phyloP scores from a whole-genome alignment of 495 filamentous ascomycete genomes.

The Annulohypoxylon maeteangense region DNA sequence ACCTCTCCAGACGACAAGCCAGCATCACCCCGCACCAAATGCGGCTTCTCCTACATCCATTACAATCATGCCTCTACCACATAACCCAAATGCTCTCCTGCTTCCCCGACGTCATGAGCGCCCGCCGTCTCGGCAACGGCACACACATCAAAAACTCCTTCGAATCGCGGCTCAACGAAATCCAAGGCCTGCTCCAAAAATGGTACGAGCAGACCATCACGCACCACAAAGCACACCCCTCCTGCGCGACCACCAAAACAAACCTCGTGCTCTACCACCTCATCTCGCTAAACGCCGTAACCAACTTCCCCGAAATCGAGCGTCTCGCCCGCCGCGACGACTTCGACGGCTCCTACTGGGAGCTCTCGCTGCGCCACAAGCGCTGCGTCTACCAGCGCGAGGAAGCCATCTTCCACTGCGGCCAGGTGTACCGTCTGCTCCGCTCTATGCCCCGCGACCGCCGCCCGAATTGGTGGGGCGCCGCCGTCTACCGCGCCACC shows the following conservation, averaged over 20 bases:
- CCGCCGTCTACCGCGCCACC: slow-evolving; percentile 63
- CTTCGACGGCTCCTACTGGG: slow-evolving; percentile 59
- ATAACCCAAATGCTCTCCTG: slow-evolving; percentile 60
- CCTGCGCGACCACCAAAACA: slow-evolving; percentile 56
- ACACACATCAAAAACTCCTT: slow-evolving; percentile 63
- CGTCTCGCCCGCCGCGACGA: slow-evolving; percentile 64
- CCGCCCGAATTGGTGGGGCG: slow-evolving; percentile 65
- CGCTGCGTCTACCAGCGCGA: slow-evolving; percentile 65
- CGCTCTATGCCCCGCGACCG: slow-evolving; percentile 55
- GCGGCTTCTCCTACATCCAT: slow-evolving; percentile 62
- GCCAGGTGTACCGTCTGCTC: slow-evolving; percentile 66
- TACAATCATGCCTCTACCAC: slow-evolving; percentile 62
- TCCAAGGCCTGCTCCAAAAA: slow-evolving; percentile 64
- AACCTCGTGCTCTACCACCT: slow-evolving; percentile 73
- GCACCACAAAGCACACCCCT: slow-evolving; percentile 49
- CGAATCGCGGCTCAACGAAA: slow-evolving; percentile 62
- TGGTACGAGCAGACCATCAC: slow-evolving; percentile 65
- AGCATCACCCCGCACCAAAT: slow-evolving; percentile 60
- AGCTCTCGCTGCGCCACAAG: slow-evolving; percentile 58
- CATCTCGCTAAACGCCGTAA: slow-evolving; percentile 67
- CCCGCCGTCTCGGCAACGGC: slow-evolving; percentile 47
- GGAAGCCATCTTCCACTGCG: slow-evolving; percentile 68
- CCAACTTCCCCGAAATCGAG: slow-evolving; percentile 69
- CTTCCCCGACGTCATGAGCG: slow-evolving; percentile 51
- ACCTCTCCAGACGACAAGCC: slow-evolving; percentile 46